Conservation (phyloP, 345 rosid species). For the Raphanus sativus region DNA sequence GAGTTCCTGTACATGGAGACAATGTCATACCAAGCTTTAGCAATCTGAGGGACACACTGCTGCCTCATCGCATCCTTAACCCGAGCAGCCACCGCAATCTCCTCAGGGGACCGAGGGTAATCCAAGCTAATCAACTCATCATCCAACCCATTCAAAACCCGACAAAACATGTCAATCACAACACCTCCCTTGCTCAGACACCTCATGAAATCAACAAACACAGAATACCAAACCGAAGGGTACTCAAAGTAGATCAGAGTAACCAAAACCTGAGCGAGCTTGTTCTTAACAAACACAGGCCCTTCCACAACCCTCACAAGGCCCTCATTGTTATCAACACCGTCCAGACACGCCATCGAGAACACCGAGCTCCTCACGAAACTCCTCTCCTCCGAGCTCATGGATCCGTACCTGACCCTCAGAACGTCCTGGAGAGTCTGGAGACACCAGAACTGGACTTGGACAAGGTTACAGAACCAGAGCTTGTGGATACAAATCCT, state of each 20-base stretch:
- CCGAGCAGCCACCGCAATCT: conserved; percentile 61
- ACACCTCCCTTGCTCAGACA: conserved; percentile 60
- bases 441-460: conserved; percentile 96
- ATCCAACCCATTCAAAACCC: conserved; percentile 84
- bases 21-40: conserved; percentile 80
- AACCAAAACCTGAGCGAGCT: conserved; percentile 91
- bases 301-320: conserved; percentile 57
- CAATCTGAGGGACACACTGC: conserved; percentile 89
- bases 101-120: conserved; percentile 68
- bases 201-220: conserved; percentile 70
- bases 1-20: conserved; percentile 61
- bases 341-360: conserved; percentile 67
- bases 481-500: conserved; percentile 73
- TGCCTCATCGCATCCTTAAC: conserved; percentile 97
- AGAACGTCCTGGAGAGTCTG: conserved; percentile 81
- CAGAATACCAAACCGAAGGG: conserved; percentile 74
- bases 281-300: conserved; percentile 80
- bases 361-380: conserved; percentile 62
- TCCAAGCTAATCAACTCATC: conserved; percentile 91
- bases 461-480: conserved; percentile 54
- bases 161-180: conserved; percentile 90
- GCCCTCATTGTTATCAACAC: conserved; percentile 49
- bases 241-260: conserved; percentile 90
- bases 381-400: conserved; percentile 63
- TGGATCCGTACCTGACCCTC: conserved; percentile 50